Conservation (phyloP, 768 basidiomycete genomes). For the Boletellus ananas region DNA sequence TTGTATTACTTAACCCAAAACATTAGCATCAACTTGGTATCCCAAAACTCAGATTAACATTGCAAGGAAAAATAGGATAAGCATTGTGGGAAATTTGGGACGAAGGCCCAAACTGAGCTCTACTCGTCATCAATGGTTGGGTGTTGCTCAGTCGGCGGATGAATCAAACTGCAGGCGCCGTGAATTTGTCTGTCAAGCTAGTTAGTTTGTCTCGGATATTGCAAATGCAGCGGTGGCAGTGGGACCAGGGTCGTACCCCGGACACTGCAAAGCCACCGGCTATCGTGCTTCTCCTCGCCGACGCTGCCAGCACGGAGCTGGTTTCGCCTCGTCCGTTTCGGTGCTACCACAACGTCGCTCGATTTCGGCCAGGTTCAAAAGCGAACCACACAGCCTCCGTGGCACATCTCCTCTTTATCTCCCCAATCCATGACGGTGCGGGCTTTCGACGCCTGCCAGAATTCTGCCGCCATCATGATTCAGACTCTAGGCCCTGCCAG, state of each 20-base stretch:
- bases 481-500: slow-evolving; percentile 14
- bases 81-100: too few species aligned
- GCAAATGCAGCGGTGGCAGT: background rate
- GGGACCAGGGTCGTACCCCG: slow-evolving; percentile 13
- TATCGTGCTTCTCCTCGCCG: background rate
- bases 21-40: too few species aligned
- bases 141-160: too few species aligned
- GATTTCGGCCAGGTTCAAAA: background rate
- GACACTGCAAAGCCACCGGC: slow-evolving; percentile 10
- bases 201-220: background rate
- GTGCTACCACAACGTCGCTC: background rate
- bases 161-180: too few species aligned
- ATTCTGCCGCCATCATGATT: slow-evolving; percentile 9
- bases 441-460: slow-evolving; percentile 1
- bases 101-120: too few species aligned
- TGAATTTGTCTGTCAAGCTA: too few species aligned
- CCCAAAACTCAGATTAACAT: too few species aligned
- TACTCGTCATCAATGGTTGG: too few species aligned
- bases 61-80: too few species aligned
- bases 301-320: slow-evolving; percentile 2
- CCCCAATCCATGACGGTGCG: slow-evolving; percentile 3
- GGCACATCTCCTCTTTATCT: slow-evolving; percentile 5
- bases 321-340: background rate
- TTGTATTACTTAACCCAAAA: too few species aligned
- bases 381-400: background rate